Base-by-base conservation (phyloP, 192 early-diverging fungal genomes). In the Diversispora eburnea region DNA sequence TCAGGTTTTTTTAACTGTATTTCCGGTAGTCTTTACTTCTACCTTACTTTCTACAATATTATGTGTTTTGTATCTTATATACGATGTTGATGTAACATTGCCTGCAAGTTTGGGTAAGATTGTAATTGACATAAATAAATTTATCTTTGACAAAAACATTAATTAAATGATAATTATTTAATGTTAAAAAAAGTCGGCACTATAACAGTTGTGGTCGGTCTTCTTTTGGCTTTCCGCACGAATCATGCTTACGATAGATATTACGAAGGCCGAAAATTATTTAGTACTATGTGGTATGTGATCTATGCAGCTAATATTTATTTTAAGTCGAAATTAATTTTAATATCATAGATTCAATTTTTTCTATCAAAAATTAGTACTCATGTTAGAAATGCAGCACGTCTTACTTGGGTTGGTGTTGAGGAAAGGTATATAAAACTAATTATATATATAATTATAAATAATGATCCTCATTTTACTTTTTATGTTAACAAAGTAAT, bases 161-260 rank as follows among this genome's bases (percentile, higher is more conserved):
- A 45, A 5, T 15, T 4, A 54, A 54, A 54, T 17, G 3, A 1
- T 43, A 43, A 49, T 54, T 46, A n/a, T 42, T 15, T 22, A 46
- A 9, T 54, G 17, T 15, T 43, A 12, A 4, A 43, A 8, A 39
- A 69, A 82, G 84, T 88, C 22, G 73, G 77, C 13, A 78, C 86
- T 12, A 74, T 88, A 41, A 78, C 81, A 46, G 85, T 88, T 39
- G 87, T 88, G 25, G 77, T 88, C 25, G 86, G 84, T 78, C 76
- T 95, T 74, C 81, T 95, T n/a, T 80, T 95, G 41, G 91, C 90
- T 48, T 95, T 95, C 81, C 86, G 93, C 73, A 91, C 89, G 69
- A 94, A 92, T 80, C 87, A 89, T 15, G 88, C 90, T 15, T 88
- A 90, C 73, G 86, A 81, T 13, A 75, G 91, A 19, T 93, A 88